Base-by-base conservation (phyloP, 352 stramenopile species). In the Phytophthora sp. region DNA sequence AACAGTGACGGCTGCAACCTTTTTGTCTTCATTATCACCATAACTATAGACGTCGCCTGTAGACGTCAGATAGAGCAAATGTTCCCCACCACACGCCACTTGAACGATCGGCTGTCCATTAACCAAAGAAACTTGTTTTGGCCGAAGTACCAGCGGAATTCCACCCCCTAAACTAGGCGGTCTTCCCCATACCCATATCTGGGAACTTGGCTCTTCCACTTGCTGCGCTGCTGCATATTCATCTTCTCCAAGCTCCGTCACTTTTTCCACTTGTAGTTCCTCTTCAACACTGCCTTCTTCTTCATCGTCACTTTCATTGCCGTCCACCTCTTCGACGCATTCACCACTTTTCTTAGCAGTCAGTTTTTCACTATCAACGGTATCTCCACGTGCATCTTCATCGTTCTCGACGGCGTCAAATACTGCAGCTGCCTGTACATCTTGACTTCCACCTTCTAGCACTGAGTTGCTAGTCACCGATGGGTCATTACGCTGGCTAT, bases 21-120 rank as follows among this genome's bases (percentile, higher is more conserved):
- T 83, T 51, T 82, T 87, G 44, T 92, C 83, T 61, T 90, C 86
- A 45, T 73, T 77, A 35, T 92, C 82, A 0, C 84, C 84, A 57
- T 84, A 94, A 45, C 79, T 90, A 56, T 94, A 94, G 26, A 94
- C 82, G 42, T 94, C 86, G 9, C 86, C 86, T 1, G 79, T 88
- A 1, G 80, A 79, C 3, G 83, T 93, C 15, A 95, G 57, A 52
- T 91, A 95, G 1, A 95, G 65, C 42, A 93, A 57, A 51, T 91
- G 82, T 45, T 93, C 85, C 3, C 84, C 86, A 36, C 86, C 86
- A 53, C 84, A 95, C 7, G 86, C 84, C 12, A 95, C 75, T 65
- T 93, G 77, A 23, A 91, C 64, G 21, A 95, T 81, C 13, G 74
- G 70, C 71, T 93, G 86, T 0, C 81, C 80, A 21, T 69, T 77